Evolutionary conservation across 179 eudicot genomes (phyloP).

Genomic region (Camellia oleifera): DNA sequence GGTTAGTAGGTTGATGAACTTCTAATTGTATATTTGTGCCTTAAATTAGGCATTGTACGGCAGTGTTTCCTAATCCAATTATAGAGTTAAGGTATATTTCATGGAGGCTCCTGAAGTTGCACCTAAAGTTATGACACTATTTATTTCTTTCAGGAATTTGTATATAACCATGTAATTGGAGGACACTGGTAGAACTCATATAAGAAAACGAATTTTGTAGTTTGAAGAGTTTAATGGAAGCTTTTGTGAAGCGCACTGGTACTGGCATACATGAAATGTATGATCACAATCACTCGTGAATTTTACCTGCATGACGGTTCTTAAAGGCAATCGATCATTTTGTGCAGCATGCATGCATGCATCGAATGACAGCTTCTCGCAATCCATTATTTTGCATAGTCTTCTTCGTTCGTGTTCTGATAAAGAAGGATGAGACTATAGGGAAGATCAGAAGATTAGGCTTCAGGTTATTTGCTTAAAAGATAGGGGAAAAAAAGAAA

Average conservation of each 20-base stretch:
- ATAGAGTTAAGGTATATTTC: background rate
- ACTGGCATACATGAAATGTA: background rate
- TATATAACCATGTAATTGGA: background rate
- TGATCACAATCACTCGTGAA: background rate
- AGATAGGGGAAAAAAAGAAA: background rate
- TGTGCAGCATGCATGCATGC: constrained; percentile 88
- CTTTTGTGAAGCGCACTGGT: background rate
- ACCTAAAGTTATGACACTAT: background rate
- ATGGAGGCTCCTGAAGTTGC: background rate
- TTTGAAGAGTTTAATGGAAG: background rate
- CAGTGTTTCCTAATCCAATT: background rate
- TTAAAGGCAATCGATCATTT: constrained; percentile 67
- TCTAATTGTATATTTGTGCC: background rate
- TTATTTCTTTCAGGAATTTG: background rate
- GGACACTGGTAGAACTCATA: background rate
- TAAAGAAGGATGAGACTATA: constrained; percentile 66
- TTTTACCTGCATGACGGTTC: constrained; percentile 69
- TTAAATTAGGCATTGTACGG: background rate
- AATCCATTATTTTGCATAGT: constrained; percentile 67
- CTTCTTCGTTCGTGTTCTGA: constrained; percentile 69
- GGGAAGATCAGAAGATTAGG: constrained; percentile 15
- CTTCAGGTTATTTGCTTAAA: background rate
- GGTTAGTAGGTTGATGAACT: constrained; percentile 1
- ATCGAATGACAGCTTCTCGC: constrained; percentile 70
- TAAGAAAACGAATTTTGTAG: background rate